A percentile compares a stretch with the other conserved stretches of the same genome.
Evolutionary conservation across 305 asterid genomes (phyloP).

Genomic region (Fraxinus sp.): DNA sequence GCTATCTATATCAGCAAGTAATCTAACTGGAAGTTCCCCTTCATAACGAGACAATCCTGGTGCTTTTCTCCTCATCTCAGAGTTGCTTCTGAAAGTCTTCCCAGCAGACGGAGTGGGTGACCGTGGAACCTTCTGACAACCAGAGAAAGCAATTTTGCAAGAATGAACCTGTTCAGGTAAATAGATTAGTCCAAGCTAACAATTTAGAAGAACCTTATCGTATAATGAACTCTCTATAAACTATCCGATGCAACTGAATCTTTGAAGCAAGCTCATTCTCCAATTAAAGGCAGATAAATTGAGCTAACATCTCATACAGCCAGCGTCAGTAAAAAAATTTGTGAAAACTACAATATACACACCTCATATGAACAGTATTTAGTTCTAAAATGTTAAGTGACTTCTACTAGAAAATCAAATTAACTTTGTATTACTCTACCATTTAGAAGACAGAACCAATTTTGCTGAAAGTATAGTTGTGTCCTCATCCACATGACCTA

Average conservation of each 20-base stretch:
- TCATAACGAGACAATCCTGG: conserved; percentile 47
- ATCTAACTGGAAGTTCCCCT: conserved; percentile 80
- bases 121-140: conserved; percentile 81
- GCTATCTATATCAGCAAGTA: conserved; percentile 88
- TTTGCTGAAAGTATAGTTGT: background rate
- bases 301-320: background rate
- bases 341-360: background rate
- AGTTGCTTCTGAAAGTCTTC: conserved; percentile 57
- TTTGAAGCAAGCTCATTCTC: background rate
- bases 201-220: background rate
- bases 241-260: background rate
- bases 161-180: conserved; percentile 61
- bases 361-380: background rate
- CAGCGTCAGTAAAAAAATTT: background rate
- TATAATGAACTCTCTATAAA: background rate
- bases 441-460: background rate
- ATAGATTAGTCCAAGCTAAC: conserved; percentile 6
- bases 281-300: background rate
- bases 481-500: background rate
- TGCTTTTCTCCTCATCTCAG: conserved; percentile 59
- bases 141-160: conserved; percentile 66
- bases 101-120: conserved; percentile 83
- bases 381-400: background rate
- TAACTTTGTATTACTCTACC: background rate
- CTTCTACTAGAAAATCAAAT: background rate